Conservation (phyloP, 352 stramenopile species). For the Globisporangium perplexum region DNA sequence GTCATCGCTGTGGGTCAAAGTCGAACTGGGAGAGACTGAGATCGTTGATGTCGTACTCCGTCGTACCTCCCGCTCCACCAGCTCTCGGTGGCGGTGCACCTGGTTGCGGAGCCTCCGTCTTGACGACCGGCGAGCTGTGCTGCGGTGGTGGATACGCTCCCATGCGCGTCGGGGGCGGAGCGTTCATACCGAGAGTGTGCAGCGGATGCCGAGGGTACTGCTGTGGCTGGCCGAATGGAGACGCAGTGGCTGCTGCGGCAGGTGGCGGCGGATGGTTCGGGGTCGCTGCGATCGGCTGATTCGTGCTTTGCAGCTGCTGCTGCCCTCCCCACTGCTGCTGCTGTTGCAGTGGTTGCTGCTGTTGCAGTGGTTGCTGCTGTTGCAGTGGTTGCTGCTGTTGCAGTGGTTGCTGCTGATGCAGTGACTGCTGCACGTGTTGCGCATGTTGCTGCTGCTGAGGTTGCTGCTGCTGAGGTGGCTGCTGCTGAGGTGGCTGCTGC, state of each 20-base stretch:
- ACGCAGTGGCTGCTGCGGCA: conserved; percentile 8
- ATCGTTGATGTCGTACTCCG: conserved; percentile 69
- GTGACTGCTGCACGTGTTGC: conserved; percentile 2
- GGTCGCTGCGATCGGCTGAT: conserved; percentile 3
- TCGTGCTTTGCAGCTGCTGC: conserved; percentile 12
- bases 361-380: conserved; percentile 10
- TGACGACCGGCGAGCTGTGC: conserved; percentile 16
- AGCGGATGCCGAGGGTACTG: conserved; percentile 13
- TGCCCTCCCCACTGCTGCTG: conserved; percentile 9
- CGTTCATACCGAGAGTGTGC: conserved; percentile 25
- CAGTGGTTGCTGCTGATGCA: conserved; percentile 1
- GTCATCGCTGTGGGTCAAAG: conserved; percentile 41
- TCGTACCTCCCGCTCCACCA: not conserved
- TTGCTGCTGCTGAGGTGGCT: conserved; percentile 15
- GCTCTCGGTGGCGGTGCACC: not conserved
- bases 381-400: conserved; percentile 11
- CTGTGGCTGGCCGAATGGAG: conserved; percentile 7
- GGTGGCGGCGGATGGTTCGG: conserved; percentile 10
- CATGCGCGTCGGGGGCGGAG: conserved; percentile 43
- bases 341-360: conserved; percentile 11
- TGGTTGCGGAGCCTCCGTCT: conserved; percentile 11
- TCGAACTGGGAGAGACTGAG: conserved; percentile 84
- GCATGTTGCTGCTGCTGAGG: not conserved
- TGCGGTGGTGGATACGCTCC: conserved; percentile 4
- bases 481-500: conserved; percentile 9